phyloP scores from a whole-genome alignment of 148 eudicot genomes.

The Arctostaphylos glauca region DNA sequence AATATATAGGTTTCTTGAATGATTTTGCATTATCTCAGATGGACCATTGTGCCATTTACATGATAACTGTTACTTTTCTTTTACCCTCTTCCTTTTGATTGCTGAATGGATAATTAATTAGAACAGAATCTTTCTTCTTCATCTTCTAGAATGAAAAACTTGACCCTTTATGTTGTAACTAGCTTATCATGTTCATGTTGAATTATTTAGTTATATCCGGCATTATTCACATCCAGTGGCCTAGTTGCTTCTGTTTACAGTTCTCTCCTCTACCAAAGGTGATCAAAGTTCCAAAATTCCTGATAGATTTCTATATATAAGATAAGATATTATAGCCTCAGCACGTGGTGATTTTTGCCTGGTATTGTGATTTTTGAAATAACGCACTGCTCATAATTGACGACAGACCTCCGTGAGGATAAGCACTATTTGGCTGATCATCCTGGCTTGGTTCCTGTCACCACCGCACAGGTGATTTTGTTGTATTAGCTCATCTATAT shows the following conservation, averaged over 20 bases:
- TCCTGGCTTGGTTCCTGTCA: slow-evolving; percentile 94
- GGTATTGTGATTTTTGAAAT: neutral
- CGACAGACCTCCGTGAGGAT: slow-evolving; percentile 86
- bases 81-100: neutral
- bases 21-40: no score
- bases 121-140: neutral
- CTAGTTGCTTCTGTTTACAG: neutral
- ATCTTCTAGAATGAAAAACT: neutral
- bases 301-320: neutral
- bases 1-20: no score
- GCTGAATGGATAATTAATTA: neutral
- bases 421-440: slow-evolving; percentile 95
- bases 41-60: neutral
- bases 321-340: neutral
- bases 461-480: slow-evolving; percentile 65
- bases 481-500: neutral
- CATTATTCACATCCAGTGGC: neutral
- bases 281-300: neutral
- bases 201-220: neutral
- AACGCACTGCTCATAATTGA: slow-evolving; percentile 14
- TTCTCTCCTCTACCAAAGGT: neutral
- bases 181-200: neutral
- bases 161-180: neutral
- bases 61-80: neutral
- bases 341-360: neutral